Conservation (phyloP, 1,284 basidiomycete species). For the Cryptococcus deneoformans region DNA sequence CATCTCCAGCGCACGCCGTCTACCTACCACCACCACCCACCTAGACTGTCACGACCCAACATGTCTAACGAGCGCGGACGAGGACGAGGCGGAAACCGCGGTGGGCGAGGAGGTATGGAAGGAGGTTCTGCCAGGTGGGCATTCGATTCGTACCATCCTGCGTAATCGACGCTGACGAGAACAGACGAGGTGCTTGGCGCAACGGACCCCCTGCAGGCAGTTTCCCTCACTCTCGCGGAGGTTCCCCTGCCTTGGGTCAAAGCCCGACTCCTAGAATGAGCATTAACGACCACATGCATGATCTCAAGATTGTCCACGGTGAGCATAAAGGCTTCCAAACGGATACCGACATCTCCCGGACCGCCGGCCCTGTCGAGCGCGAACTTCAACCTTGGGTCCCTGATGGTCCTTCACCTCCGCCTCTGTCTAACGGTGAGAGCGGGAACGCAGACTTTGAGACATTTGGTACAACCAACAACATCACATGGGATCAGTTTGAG, state of each 20-base stretch:
- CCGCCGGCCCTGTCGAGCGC: constrained; percentile 56
- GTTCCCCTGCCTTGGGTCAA: constrained; percentile 15
- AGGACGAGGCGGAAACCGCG: constrained; percentile 10
- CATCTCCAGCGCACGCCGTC: not conserved
- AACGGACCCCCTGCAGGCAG: constrained; percentile 35
- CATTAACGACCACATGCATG: constrained; percentile 36
- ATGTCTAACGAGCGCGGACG: constrained; percentile 9
- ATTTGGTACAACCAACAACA: constrained; percentile 28
- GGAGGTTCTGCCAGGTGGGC: constrained; percentile 7
- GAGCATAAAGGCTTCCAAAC: constrained; percentile 70
- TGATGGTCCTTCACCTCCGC: constrained; percentile 31
- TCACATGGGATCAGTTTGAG: constrained; percentile 91
- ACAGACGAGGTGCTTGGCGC: constrained; percentile 39
- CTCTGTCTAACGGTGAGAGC: constrained; percentile 20
- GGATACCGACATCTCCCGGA: constrained; percentile 77
- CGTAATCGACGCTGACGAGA: too few relatives aligned
- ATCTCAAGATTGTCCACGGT: constrained; percentile 23
- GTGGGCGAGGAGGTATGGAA: constrained; percentile 17
- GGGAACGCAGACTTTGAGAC: constrained; percentile 34
- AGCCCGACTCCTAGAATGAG: constrained; percentile 21
- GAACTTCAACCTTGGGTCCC: constrained; percentile 79
- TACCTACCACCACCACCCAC: not conserved
- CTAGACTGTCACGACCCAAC: not conserved
- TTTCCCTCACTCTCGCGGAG: constrained; percentile 19
- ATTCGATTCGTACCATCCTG: not conserved